These are phyloP conservation scores for Gyrodon lividus DNA, from an alignment of 768 basidiomycete species.

Conservation along the genomic window DNA sequence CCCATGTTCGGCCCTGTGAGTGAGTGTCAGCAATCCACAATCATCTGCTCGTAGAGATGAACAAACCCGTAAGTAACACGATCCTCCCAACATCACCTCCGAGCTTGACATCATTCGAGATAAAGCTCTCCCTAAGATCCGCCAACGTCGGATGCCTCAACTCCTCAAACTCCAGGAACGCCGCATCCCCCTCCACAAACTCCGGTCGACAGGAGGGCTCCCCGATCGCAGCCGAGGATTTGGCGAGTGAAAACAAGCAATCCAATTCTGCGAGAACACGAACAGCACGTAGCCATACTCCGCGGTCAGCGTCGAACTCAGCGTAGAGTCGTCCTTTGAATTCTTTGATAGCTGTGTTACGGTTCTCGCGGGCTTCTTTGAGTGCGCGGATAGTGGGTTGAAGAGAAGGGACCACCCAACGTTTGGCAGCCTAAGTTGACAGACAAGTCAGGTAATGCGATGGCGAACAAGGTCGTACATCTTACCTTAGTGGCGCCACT, in stretches of 20 bases:
- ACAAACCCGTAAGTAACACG: slow-evolving; percentile 80
- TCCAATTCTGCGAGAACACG: slow-evolving; percentile 93
- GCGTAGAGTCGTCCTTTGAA: slow-evolving; percentile 79
- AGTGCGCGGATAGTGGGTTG: slow-evolving; percentile 70
- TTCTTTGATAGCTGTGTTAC: slow-evolving; percentile 72
- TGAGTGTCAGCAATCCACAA: background rate
- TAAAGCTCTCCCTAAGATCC: slow-evolving; percentile 76
- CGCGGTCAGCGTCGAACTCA: slow-evolving; percentile 81
- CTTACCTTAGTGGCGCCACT: slow-evolving; percentile 74
- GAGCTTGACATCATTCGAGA: slow-evolving; percentile 88
- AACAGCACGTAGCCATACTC: slow-evolving; percentile 79
- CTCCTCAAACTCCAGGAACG: slow-evolving; percentile 84
- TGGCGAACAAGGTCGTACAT: background rate
- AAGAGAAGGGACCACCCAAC: slow-evolving; percentile 78
- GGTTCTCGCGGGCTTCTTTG: slow-evolving; percentile 93
- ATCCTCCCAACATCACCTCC: slow-evolving; percentile 76
- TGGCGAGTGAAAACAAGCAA: slow-evolving; percentile 89
- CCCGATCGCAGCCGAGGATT: slow-evolving; percentile 83
- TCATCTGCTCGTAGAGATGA: background rate
- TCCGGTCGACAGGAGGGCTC: slow-evolving; percentile 93
- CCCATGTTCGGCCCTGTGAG: slow-evolving; percentile 80
- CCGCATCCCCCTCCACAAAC: slow-evolving; percentile 76
- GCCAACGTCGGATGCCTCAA: slow-evolving; percentile 83
- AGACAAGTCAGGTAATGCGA: background rate
- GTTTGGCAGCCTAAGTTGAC: slow-evolving; percentile 54